These are phyloP conservation scores for Hanseniaspora meyeri DNA, from an alignment of 805 yeast species.

Conservation along the genomic window DNA sequence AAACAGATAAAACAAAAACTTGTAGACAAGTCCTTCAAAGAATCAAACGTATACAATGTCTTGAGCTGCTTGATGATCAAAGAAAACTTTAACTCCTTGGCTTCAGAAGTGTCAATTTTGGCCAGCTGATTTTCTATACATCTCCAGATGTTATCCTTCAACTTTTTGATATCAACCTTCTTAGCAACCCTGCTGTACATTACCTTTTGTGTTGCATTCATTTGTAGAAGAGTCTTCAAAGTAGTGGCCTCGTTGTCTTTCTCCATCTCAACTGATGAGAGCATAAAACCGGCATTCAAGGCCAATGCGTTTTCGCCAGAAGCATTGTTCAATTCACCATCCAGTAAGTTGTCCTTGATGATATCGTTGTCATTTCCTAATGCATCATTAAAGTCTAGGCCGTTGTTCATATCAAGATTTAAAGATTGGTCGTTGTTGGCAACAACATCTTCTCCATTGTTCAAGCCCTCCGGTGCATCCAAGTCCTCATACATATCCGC, in stretches of 20 bases:
- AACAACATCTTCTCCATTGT: slow-evolving; percentile 19
- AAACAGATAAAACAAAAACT: slow-evolving; percentile 76
- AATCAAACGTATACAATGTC: slow-evolving; percentile 42
- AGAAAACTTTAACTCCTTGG: slow-evolving; percentile 29
- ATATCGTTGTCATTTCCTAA: slow-evolving; percentile 23
- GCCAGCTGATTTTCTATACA: slow-evolving; percentile 54
- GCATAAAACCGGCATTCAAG: slow-evolving; percentile 20
- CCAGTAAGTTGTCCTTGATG: background rate
- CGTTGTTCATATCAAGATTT: slow-evolving; percentile 25
- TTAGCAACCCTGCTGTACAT: slow-evolving; percentile 63
- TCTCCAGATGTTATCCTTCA: slow-evolving; percentile 69
- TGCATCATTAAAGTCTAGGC: slow-evolving; percentile 29
- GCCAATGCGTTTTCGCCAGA: slow-evolving; percentile 23
- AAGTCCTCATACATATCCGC: slow-evolving; percentile 45
- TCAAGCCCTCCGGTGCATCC: slow-evolving; percentile 29
- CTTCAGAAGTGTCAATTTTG: slow-evolving; percentile 22
- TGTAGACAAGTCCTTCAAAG: slow-evolving; percentile 59
- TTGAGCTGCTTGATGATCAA: slow-evolving; percentile 40
- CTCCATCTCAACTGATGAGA: slow-evolving; percentile 28
- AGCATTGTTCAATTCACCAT: no score
- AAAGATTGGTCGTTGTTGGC: slow-evolving; percentile 15
- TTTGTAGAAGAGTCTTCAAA: slow-evolving; percentile 1
- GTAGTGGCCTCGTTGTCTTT: slow-evolving; percentile 10
- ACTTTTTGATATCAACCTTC: slow-evolving; percentile 57
- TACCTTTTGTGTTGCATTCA: slow-evolving; percentile 26